phyloP scores from a whole-genome alignment of 108 stramenopile species.

The Discostella pseudostelligera region DNA sequence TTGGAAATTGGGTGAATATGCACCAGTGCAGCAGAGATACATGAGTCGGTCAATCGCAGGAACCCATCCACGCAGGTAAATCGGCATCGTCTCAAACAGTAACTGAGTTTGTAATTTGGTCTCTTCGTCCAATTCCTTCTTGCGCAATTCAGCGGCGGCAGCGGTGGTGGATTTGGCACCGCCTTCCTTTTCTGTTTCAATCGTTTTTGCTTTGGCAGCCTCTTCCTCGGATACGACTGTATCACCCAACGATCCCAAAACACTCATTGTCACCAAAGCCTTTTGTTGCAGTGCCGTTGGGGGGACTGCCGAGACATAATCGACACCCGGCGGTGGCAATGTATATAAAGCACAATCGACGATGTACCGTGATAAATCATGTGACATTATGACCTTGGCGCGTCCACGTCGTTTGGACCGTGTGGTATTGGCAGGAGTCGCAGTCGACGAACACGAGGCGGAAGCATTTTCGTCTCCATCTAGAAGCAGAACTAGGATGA shows the following conservation, averaged over 20 bases:
- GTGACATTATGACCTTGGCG: conserved; percentile 50
- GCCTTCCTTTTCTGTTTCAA: conserved; percentile 23
- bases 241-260: conserved; percentile 45
- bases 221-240: conserved; percentile 15
- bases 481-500: conserved; percentile 56
- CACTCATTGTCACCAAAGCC: conserved; percentile 60
- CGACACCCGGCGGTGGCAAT: conserved; percentile 49
- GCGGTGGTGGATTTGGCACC: neutral
- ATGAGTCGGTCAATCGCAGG: conserved; percentile 69
- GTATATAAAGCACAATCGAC: conserved; percentile 69
- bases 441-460: conserved; percentile 22
- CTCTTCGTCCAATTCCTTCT: conserved; percentile 27
- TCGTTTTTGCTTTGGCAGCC: conserved; percentile 9
- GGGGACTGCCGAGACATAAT: conserved; percentile 61
- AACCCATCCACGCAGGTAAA: conserved; percentile 42
- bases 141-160: conserved; percentile 2
- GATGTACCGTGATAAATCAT: conserved; percentile 49
- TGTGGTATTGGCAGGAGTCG: conserved; percentile 42
- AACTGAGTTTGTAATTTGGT: conserved; percentile 31
- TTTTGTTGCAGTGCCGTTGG: conserved; percentile 56
- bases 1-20: conserved; percentile 29
- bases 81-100: conserved; percentile 45
- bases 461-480: conserved; percentile 44
- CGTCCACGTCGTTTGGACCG: conserved; percentile 30
- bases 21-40: conserved; percentile 73